These are phyloP conservation scores for Pseudogymnoascus sp. DNA, from an alignment of 2,329 filamentous ascomycete genomes.

Conservation along the genomic window DNA sequence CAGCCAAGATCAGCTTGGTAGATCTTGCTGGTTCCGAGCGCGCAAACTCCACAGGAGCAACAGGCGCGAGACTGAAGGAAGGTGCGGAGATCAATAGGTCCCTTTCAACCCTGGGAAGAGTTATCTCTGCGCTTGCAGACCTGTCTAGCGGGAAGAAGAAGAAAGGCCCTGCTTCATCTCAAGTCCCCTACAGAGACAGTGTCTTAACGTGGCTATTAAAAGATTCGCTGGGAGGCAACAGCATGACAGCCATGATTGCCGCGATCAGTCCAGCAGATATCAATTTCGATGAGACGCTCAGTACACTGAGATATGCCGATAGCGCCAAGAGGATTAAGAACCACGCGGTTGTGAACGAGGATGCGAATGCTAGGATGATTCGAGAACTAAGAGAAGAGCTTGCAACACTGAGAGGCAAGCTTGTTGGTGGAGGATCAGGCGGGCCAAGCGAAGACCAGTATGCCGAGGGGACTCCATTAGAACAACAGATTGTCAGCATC, in stretches of 20 bases:
- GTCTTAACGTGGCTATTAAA: conserved; percentile 95
- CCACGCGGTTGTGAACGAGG: conserved; percentile 97
- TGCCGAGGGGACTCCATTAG: conserved; percentile 81
- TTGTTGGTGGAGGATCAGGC: conserved; percentile 52
- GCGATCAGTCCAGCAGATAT: conserved; percentile 97
- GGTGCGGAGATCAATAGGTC: conserved; percentile 98
- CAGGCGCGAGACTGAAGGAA: conserved; percentile 89
- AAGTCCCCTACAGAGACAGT: conserved; percentile 95
- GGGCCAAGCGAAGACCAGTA: conserved; percentile 71
- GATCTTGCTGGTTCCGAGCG: conserved; percentile 96
- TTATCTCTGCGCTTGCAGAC: conserved; percentile 92
- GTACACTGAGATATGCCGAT: conserved; percentile 91
- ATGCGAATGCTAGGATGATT: conserved; percentile 98
- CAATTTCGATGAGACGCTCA: conserved; percentile 96
- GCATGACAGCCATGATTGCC: conserved; percentile 99
- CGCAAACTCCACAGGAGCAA: conserved; percentile 94
- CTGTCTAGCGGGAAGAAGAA: conserved; percentile 76
- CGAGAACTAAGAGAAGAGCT: conserved; percentile 94
- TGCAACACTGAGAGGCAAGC: conserved; percentile 74
- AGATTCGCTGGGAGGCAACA: conserved; percentile 94
- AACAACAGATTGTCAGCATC: conserved; percentile 95
- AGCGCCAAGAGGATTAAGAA: conserved; percentile 99
- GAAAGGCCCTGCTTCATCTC: conserved; percentile 54
- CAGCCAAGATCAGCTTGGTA: conserved; percentile 94
- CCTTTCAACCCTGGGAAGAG: conserved; percentile 88